phyloP scores from a whole-genome alignment of 805 yeast species.

The Wickerhamiella sorbophila region DNA sequence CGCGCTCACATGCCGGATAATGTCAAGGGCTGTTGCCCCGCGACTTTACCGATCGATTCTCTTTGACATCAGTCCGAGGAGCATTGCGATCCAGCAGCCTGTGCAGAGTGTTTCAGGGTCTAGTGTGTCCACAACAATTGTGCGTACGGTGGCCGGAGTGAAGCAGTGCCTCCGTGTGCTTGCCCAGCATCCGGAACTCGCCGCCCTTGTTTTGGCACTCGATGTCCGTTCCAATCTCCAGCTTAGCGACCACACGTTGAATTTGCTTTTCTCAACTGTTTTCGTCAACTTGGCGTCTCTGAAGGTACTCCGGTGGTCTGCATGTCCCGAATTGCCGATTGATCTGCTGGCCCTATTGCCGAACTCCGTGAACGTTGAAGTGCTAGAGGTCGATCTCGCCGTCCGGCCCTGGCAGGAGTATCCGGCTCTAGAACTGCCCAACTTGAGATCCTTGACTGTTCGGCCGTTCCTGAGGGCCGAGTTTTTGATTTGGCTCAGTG shows the following conservation, averaged over 20 bases:
- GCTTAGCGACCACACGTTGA: constrained; percentile 20
- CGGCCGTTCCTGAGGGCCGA: constrained; percentile 17
- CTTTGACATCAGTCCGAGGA: constrained; percentile 22
- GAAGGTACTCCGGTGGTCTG: constrained; percentile 22
- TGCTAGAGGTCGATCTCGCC: constrained; percentile 15
- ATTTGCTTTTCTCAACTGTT: constrained; percentile 11
- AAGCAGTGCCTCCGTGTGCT: constrained; percentile 20
- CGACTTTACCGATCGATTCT: constrained; percentile 21
- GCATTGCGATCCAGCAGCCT: constrained; percentile 12
- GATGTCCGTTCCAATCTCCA: constrained; percentile 15
- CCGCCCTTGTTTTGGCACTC: constrained; percentile 13
- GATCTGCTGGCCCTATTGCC: constrained; percentile 17
- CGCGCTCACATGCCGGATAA: constrained; percentile 17
- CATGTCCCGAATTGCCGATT: constrained; percentile 23
- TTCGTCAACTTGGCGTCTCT: constrained; percentile 16
- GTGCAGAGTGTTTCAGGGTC: not conserved
- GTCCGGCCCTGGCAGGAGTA: constrained; percentile 13
- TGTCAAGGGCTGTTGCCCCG: constrained; percentile 16
- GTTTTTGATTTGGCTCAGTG: constrained; percentile 15
- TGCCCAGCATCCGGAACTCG: constrained; percentile 7
- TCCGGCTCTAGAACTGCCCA: constrained; percentile 11
- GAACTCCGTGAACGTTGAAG: constrained; percentile 4
- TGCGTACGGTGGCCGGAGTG: constrained; percentile 24
- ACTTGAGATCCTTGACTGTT: constrained; percentile 9
- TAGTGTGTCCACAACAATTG: constrained; percentile 14